phyloP scores from a whole-genome alignment of 805 yeast species.

The Isabelozyma rhagii region DNA sequence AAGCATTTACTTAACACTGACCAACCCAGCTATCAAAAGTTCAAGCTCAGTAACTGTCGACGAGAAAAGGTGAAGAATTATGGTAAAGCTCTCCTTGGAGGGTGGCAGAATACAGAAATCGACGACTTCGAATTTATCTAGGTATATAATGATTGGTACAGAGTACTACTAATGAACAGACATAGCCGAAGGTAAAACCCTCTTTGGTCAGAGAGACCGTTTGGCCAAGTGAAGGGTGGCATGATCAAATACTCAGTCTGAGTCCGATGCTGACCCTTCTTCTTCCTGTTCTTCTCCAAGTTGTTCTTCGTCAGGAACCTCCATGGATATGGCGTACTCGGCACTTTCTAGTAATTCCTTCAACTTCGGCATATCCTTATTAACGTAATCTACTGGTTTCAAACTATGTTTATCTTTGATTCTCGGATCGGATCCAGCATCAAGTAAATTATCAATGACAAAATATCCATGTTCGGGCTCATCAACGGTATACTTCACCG shows the following conservation, averaged over 20 bases:
- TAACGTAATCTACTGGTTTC: conserved; percentile 71
- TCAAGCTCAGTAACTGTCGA: conserved; percentile 21
- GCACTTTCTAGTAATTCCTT: conserved; percentile 73
- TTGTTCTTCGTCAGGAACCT: conserved; percentile 26
- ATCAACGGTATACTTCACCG: conserved; percentile 69
- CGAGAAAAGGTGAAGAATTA: conserved; percentile 26
- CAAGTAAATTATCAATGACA: conserved; percentile 75
- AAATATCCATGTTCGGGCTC: conserved; percentile 86
- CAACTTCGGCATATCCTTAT: conserved; percentile 52
- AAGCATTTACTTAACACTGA: neutral
- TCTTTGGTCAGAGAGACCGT: neutral
- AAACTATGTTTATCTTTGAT: conserved; percentile 47
- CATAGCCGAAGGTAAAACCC: no score
- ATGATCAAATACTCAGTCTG: conserved; percentile 13
- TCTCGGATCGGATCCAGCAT: conserved; percentile 85
- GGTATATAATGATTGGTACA: neutral
- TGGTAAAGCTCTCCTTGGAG: conserved; percentile 30
- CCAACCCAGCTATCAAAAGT: conserved; percentile 19
- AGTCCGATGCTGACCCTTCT: conserved; percentile 33
- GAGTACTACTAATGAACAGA: no score
- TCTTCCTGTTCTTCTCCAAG: conserved; percentile 28
- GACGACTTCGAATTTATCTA: conserved; percentile 38
- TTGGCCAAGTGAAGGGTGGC: no score
- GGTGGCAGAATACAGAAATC: conserved; percentile 44
- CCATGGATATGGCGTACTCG: conserved; percentile 62